phyloP scores from a whole-genome alignment of 2,329 filamentous ascomycete genomes.

The Lecanicillium sp. region DNA sequence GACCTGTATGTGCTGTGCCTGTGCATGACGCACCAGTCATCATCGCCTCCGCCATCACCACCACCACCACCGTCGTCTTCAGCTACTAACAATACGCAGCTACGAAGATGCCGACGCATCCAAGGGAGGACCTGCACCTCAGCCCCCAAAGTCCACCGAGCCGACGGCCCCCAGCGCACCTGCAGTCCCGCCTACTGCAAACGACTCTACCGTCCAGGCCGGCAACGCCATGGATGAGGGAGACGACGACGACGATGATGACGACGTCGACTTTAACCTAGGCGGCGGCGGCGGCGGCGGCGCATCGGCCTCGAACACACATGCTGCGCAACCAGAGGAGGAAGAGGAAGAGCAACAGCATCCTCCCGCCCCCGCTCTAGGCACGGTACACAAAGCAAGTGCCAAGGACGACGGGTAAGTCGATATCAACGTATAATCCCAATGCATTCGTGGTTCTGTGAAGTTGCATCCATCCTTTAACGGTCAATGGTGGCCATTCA shows the following conservation, averaged over 20 bases:
- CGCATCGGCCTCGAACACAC: slow-evolving; percentile 25
- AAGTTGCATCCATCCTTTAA: background rate
- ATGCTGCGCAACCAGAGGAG: slow-evolving; percentile 23
- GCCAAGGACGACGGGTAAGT: slow-evolving; percentile 51
- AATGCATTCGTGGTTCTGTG: background rate
- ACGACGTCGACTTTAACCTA: slow-evolving; percentile 51
- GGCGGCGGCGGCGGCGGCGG: slow-evolving; percentile 51
- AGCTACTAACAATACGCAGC: slow-evolving; percentile 31
- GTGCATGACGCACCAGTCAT: no score
- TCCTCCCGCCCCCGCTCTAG: slow-evolving; percentile 28
- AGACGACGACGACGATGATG: slow-evolving; percentile 36
- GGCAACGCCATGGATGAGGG: slow-evolving; percentile 42
- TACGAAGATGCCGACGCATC: slow-evolving; percentile 59
- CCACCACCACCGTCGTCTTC: background rate
- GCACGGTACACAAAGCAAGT: slow-evolving; percentile 50
- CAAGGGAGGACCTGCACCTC: slow-evolving; percentile 31
- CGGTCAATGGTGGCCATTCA: no score
- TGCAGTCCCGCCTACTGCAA: slow-evolving; percentile 25
- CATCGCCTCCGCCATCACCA: no score
- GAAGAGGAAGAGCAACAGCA: slow-evolving; percentile 20
- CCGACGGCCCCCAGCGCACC: slow-evolving; percentile 13
- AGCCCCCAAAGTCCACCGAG: slow-evolving; percentile 9
- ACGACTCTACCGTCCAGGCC: slow-evolving; percentile 26
- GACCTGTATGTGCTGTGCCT: slow-evolving; percentile 89
- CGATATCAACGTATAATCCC: slow-evolving; percentile 14